Evolutionary conservation across 345 rosid genomes (phyloP), one percentile per base, ranked within the genome.

Genomic region (Populus simonii): DNA sequence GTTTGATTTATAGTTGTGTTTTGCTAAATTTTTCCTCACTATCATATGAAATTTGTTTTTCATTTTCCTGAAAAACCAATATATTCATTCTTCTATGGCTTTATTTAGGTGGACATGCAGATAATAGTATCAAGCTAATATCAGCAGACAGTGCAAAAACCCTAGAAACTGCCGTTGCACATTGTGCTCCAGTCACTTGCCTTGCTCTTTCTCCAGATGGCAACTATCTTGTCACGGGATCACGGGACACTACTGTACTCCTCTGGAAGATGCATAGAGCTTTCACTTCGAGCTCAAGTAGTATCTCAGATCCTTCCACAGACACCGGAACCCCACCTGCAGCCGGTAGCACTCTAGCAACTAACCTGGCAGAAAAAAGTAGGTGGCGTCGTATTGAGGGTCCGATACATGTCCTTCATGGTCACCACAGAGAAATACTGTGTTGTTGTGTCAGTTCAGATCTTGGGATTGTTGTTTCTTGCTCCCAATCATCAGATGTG

Each of bases 181-280:
- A 96, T 85, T 92, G 93, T 86, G 97, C 97, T 81, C 93, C 99
- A 25, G 98, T 94, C 82, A 96, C 99, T 82, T 96, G 99, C 83
- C 87, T 96, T 82, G 95, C 98, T 75, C 92, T 94, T 72, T 94
- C 98, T 45, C 87, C 92, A 66, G 97, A 96, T 78, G 87, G 93
- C 88, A 86, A 79, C 80, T 94, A 86, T 85, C 97, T 96, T 15
- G 97, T 90, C 70, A 91, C 98, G 16, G 99, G 99, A 71, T 96
- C 99, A 53, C 85, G 87, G 70, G 99, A 96, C 81, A 78, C 90
- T 55, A 96, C 99, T 31, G 85, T 94, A 70, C 70, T 96, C 77
- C 90, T 96, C 71, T 96, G 99, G 99, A 96, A 90, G 90, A 87
- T 96, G 72, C 92, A 89, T 85, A 86, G 88, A 81, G 85, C 84